A percentile compares a stretch with the other conserved stretches of the same genome.
phyloP scores from a whole-genome alignment of 495 filamentous ascomycete species.

The Aspergillus saccharolyticus region DNA sequence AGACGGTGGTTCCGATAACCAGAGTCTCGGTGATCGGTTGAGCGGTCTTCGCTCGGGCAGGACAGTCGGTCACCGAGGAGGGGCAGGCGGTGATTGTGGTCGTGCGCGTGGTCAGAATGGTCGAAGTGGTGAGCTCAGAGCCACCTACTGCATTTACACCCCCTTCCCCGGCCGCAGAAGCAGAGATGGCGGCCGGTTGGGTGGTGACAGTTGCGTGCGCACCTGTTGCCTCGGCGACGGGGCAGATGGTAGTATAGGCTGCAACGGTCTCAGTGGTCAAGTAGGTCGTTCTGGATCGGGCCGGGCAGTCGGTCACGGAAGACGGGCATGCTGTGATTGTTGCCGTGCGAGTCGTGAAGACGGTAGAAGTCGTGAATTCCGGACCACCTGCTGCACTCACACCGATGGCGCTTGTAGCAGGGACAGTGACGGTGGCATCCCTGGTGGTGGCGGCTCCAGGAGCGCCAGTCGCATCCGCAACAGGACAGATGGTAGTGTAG shows the following conservation, averaged over 20 bases:
- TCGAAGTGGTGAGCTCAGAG: not conserved
- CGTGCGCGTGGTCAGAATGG: not conserved
- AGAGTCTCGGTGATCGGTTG: not conserved
- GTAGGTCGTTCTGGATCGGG: no score
- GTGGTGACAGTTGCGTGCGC: no score
- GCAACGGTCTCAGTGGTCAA: no score
- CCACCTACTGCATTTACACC: not conserved
- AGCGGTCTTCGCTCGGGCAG: not conserved
- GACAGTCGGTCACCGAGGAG: not conserved
- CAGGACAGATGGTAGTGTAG: not conserved
- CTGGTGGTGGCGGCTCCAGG: not conserved
- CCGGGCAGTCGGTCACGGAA: no score
- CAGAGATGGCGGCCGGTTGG: no score
- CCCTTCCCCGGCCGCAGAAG: no score
- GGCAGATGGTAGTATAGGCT: no score
- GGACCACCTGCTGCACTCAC: no score
- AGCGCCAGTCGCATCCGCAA: not conserved
- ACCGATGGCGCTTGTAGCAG: not conserved
- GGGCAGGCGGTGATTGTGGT: constrained; percentile 1
- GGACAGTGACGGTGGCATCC: not conserved
- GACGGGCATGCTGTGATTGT: no score
- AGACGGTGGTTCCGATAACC: not conserved
- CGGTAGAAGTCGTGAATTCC: no score
- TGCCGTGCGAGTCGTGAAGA: no score
- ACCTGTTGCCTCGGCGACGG: no score